A percentile compares a stretch with the other conserved stretches of the same genome.
These are phyloP conservation scores for Stephanodiscus minutulus DNA, from an alignment of 108 stramenopile genomes.

Conservation along the genomic window DNA sequence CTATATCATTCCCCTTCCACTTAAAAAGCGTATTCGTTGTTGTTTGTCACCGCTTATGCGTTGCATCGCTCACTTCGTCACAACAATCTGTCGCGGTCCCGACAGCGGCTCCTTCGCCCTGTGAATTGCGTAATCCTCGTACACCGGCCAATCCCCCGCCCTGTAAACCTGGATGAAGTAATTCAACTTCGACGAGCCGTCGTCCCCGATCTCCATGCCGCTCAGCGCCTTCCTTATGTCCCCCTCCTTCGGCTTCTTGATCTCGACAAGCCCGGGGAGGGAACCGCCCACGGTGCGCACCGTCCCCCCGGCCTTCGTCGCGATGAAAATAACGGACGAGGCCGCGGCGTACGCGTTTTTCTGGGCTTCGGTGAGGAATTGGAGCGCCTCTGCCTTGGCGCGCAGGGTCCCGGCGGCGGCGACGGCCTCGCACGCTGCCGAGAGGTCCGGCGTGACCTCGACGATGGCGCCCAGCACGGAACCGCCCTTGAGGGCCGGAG, in stretches of 20 bases:
- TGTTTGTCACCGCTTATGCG: neutral
- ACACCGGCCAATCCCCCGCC: conserved; percentile 81
- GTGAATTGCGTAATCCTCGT: conserved; percentile 83
- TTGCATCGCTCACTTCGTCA: conserved; percentile 77
- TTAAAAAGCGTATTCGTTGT: neutral
- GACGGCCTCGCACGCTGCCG: conserved; percentile 63
- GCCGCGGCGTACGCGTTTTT: conserved; percentile 67
- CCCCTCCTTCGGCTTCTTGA: conserved; percentile 57
- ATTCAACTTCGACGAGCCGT: conserved; percentile 69
- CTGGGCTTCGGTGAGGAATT: conserved; percentile 70
- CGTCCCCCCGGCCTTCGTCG: conserved; percentile 65
- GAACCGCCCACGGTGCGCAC: conserved; percentile 74
- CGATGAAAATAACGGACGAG: conserved; percentile 60
- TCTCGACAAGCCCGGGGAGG: conserved; percentile 65
- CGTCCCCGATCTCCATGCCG: conserved; percentile 75
- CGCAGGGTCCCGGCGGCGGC: conserved; percentile 59
- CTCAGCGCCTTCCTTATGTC: conserved; percentile 71
- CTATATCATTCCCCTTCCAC: neutral
- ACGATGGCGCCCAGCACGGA: conserved; percentile 80
- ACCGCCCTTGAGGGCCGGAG: conserved; percentile 56
- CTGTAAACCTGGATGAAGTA: conserved; percentile 87
- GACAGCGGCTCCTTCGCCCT: conserved; percentile 69
- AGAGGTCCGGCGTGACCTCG: conserved; percentile 74
- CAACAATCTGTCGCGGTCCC: conserved; percentile 81
- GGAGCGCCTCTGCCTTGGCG: conserved; percentile 80